These are phyloP conservation scores for Pseudocercospora pini-densiflorae DNA, from an alignment of 2,329 filamentous ascomycete genomes.

Conservation along the genomic window DNA sequence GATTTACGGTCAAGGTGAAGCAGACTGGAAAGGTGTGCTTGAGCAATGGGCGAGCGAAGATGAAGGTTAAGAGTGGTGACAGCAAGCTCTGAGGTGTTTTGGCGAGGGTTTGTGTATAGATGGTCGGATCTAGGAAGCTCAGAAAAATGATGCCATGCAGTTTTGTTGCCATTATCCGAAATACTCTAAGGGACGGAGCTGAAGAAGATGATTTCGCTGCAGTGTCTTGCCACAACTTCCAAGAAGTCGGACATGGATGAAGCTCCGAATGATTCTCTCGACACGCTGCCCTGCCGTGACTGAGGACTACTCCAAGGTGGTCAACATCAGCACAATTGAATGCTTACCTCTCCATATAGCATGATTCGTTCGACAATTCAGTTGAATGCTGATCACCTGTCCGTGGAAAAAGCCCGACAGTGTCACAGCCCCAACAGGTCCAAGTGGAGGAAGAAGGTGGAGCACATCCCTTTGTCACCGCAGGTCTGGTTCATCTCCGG, in stretches of 20 bases:
- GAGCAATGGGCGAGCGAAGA: constrained; percentile 81
- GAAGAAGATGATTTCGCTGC: too few relatives aligned
- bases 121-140: too few relatives aligned
- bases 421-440: background rate
- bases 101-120: too few relatives aligned
- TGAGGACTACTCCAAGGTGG: too few relatives aligned
- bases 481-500: constrained; percentile 1
- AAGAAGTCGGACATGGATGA: too few relatives aligned
- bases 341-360: background rate
- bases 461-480: background rate
- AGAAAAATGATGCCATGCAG: too few relatives aligned
- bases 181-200: too few relatives aligned
- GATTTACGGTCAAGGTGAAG: constrained; percentile 80
- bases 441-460: background rate
- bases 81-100: constrained; percentile 25
- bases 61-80: constrained; percentile 59
- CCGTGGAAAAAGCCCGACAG: background rate
- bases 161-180: too few relatives aligned
- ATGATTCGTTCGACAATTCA: background rate
- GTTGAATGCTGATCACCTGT: background rate
- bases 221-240: too few relatives aligned
- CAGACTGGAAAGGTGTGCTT: constrained; percentile 80
- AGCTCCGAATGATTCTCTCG: too few relatives aligned
- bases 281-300: too few relatives aligned
- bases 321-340: too few relatives aligned